Evolutionary conservation across 495 filamentous ascomycete species (phyloP), one percentile per base, ranked within the genome.

Genomic region (Penicillium desertorum): DNA sequence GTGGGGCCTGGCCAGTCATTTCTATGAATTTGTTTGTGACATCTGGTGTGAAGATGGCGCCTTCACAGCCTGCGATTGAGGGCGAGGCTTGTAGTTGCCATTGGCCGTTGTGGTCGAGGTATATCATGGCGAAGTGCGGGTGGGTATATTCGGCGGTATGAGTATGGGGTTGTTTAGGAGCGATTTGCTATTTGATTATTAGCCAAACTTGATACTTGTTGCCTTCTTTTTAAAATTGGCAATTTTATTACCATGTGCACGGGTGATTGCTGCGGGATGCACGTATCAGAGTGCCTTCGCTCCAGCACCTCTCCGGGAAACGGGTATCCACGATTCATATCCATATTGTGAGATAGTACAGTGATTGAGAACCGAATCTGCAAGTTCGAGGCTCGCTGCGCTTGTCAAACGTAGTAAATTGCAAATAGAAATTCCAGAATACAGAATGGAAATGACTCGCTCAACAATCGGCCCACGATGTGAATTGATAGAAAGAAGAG

Each of bases 121-220:
- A 78, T 44, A 78, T 67, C 53, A 77, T 54, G 27, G 73, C 73
- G 42, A 70, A 78, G 45, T 77, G 76, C 1, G 70, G 63, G 22
- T 73, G 72, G 20, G 69, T 67, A 32, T 71, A 54, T 16, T 65
- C 58, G 8, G 65, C 30, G 34, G 56, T 52, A 23, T 34, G 55
- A 9, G 57, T 52, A 23, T 34, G 55, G 6, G 61, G 34, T 51
- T 65, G 60, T 39, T 62, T 50, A 20, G 54, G 47, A 59, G 61
- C 51, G 30, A 62, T 59, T 23, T 63, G 53, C 66, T 69, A 53
- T 37, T 20, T 20, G 20, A 29, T 5, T 9, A 9, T 55, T 23
- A 55, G 53, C 47, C 16, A 27, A 25, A 37, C 19, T 22, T 14
- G 23, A 48, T 39, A 11, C 23, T 20, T 43, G 32, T 6, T 20